Evolutionary conservation across 208 protist genomes (phyloP).

Genomic region (Wallacemonas sp.): DNA sequence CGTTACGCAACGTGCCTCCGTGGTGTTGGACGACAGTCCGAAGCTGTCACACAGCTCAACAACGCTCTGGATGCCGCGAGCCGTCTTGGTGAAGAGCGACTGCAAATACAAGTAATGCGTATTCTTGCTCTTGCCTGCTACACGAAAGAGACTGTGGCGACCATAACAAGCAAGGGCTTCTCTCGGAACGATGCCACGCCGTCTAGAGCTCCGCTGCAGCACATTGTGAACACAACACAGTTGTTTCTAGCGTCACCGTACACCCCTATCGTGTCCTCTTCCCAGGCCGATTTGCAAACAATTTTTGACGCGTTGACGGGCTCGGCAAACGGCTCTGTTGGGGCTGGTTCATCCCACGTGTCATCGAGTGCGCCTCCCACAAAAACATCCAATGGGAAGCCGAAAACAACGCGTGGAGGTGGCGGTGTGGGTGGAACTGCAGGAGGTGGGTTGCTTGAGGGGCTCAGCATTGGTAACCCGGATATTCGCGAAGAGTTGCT

Average conservation of each 20-base stretch:
- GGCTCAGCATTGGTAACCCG: slow-evolving; percentile 25
- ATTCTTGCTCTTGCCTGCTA: slow-evolving; percentile 23
- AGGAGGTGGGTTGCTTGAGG: neutral
- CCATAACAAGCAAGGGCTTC: neutral
- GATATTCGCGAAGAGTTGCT: slow-evolving; percentile 66
- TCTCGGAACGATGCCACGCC: slow-evolving; percentile 3
- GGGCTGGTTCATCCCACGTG: neutral
- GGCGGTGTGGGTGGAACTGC: neutral
- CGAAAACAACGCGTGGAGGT: neutral
- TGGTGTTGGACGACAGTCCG: slow-evolving; percentile 40
- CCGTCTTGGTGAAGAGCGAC: slow-evolving; percentile 49
- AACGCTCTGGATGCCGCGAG: slow-evolving; percentile 45
- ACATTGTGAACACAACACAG: slow-evolving; percentile 43
- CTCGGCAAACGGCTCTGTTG: slow-evolving; percentile 12
- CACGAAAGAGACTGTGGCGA: slow-evolving; percentile 1
- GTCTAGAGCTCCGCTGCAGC: slow-evolving; percentile 21
- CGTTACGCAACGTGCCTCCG: slow-evolving; percentile 67
- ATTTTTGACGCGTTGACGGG: slow-evolving; percentile 26
- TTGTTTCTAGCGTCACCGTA: slow-evolving; percentile 23
- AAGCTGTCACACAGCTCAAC: slow-evolving; percentile 48
- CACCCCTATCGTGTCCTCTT: neutral
- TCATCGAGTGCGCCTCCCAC: neutral
- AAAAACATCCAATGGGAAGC: slow-evolving; percentile 4
- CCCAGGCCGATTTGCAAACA: slow-evolving; percentile 30
- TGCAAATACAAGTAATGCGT: slow-evolving; percentile 76